Percentiles rank a stretch among this genome's conserved stretches.
phyloP scores from a whole-genome alignment of 1,284 basidiomycete genomes.

The Trichosporon ovoides region DNA sequence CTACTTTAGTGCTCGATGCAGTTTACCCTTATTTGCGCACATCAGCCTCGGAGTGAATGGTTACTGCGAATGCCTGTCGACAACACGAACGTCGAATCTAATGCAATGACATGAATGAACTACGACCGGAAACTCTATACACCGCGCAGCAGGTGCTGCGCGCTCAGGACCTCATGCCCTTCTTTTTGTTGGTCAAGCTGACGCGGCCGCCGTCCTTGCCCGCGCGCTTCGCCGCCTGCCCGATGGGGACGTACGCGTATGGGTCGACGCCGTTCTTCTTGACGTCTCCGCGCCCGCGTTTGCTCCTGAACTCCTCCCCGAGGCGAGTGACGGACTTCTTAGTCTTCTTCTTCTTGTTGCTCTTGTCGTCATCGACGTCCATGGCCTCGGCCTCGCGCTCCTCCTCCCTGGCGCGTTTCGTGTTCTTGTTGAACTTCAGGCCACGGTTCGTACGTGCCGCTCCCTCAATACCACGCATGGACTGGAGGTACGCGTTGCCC shows the following conservation, averaged over 20 bases:
- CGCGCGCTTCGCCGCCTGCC: conserved; percentile 59
- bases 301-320: conserved; percentile 71
- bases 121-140: not conserved
- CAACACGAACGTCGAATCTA: too few species aligned
- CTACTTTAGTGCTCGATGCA: too few species aligned
- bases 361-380: conserved; percentile 57
- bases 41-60: too few species aligned
- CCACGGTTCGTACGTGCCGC: conserved; percentile 78
- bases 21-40: too few species aligned
- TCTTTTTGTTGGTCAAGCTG: conserved; percentile 49
- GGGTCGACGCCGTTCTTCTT: conserved; percentile 80
- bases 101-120: conserved; percentile 6
- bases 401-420: conserved; percentile 73
- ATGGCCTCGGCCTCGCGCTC: conserved; percentile 52
- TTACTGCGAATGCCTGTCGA: too few species aligned
- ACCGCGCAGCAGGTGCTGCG: not conserved
- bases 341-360: conserved; percentile 53
- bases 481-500: conserved; percentile 79
- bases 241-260: conserved; percentile 81
- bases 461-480: conserved; percentile 72
- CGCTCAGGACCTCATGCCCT: conserved; percentile 36
- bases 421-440: conserved; percentile 95
- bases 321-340: conserved; percentile 52
- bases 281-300: conserved; percentile 86
- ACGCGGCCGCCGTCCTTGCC: conserved; percentile 29